Percentiles rank a stretch among this genome's conserved stretches.
Conservation (phyloP, 768 basidiomycete species). For the Sarcodon sp. region DNA sequence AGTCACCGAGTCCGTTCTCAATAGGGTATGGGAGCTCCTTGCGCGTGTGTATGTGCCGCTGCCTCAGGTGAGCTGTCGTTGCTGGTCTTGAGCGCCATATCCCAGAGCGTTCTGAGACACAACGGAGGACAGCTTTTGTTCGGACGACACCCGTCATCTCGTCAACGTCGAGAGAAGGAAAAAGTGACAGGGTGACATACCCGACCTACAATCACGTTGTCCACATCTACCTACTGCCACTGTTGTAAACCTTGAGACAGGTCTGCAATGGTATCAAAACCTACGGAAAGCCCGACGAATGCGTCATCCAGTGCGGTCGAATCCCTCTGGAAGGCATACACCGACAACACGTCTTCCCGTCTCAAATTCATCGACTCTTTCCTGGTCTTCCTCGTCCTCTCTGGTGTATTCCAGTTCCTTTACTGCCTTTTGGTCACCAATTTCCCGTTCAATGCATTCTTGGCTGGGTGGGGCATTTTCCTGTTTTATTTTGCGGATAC, state of each 20-base stretch:
- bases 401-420: conserved; percentile 80
- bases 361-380: conserved; percentile 94
- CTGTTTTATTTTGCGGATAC: not conserved
- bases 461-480: conserved; percentile 64
- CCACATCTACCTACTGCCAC: not conserved
- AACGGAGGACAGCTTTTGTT: conserved; percentile 9
- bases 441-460: conserved; percentile 96
- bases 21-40: conserved; percentile 49
- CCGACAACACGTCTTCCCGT: conserved; percentile 60
- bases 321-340: conserved; percentile 69
- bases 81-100: too few species aligned
- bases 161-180: not conserved
- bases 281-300: conserved; percentile 9
- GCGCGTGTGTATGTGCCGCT: conserved; percentile 30
- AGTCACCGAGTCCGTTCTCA: conserved; percentile 64
- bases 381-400: conserved; percentile 83
- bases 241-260: not conserved
- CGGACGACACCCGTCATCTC: not conserved
- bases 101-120: conserved; percentile 1
- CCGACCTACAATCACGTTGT: not conserved
- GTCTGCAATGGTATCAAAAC: conserved; percentile 12
- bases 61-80: too few species aligned
- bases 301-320: conserved; percentile 24
- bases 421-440: conserved; percentile 88
- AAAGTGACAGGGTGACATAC: not conserved